Evolutionary conservation across 2,329 filamentous ascomycete species (phyloP).

Genomic region (Trichoderma lentiforme): DNA sequence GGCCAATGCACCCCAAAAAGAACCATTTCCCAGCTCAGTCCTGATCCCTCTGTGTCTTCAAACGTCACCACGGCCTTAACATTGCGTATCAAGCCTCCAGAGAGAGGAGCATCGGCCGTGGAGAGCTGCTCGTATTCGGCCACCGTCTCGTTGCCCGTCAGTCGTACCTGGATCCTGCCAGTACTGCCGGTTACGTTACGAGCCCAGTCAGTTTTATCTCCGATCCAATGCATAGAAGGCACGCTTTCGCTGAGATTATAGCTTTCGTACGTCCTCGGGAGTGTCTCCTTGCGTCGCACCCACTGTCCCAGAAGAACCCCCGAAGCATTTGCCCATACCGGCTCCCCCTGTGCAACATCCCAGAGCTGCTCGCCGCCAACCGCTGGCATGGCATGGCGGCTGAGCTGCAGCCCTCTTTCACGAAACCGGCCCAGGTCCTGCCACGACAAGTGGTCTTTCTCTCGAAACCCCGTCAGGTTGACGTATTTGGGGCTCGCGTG

Average conservation of each 20-base stretch:
- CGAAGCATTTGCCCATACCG: slow-evolving; percentile 74
- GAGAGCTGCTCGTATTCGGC: slow-evolving; percentile 42
- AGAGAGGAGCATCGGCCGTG: slow-evolving; percentile 33
- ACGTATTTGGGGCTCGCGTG: slow-evolving; percentile 44
- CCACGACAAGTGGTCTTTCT: slow-evolving; percentile 76
- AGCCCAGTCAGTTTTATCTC: slow-evolving; percentile 58
- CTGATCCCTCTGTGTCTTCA: slow-evolving; percentile 63
- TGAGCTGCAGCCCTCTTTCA: slow-evolving; percentile 61
- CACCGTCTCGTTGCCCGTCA: slow-evolving; percentile 55
- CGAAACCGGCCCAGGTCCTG: slow-evolving; percentile 65
- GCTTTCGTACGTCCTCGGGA: slow-evolving; percentile 43
- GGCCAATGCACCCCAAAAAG: slow-evolving; percentile 85
- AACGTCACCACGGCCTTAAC: slow-evolving; percentile 68
- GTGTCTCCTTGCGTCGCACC: slow-evolving; percentile 56
- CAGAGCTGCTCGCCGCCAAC: slow-evolving; percentile 41
- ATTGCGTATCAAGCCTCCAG: slow-evolving; percentile 60
- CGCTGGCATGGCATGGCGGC: slow-evolving; percentile 47
- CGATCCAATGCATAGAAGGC: slow-evolving; percentile 64
- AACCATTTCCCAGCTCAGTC: slow-evolving; percentile 74
- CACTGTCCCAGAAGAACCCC: slow-evolving; percentile 75
- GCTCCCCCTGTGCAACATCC: slow-evolving; percentile 37
- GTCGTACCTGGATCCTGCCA: slow-evolving; percentile 65
- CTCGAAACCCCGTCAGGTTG: slow-evolving; percentile 74
- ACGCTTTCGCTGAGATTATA: slow-evolving; percentile 65
- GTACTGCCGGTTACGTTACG: slow-evolving; percentile 75